A percentile compares a stretch with the other conserved stretches of the same genome.
Evolutionary conservation across 805 yeast species (phyloP).

Genomic region (Candida ascalaphidarum): DNA sequence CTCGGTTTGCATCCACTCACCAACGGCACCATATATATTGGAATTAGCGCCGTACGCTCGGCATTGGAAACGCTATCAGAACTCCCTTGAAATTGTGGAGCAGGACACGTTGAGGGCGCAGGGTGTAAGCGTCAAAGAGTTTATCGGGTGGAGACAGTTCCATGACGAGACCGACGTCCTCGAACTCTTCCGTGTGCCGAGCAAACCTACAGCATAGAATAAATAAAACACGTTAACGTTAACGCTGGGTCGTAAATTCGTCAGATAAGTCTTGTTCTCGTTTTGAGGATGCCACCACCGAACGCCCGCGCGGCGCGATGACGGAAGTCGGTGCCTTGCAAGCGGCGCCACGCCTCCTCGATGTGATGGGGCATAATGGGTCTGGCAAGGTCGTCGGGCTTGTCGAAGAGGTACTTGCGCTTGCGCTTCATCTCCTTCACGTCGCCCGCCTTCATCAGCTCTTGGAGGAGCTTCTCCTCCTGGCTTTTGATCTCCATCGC

Average conservation of each 20-base stretch:
- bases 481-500: constrained; percentile 73
- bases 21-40: constrained; percentile 14
- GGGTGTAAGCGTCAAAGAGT: constrained; percentile 14
- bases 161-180: constrained; percentile 10
- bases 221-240: neutral
- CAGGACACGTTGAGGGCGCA: constrained; percentile 5
- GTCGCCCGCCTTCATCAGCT: constrained; percentile 6
- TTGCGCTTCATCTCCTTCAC: constrained; percentile 15
- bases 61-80: constrained; percentile 26
- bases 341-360: constrained; percentile 80
- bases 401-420: constrained; percentile 65
- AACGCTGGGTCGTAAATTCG: neutral
- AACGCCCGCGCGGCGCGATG: constrained; percentile 63
- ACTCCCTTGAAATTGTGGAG: constrained; percentile 14
- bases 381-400: constrained; percentile 74
- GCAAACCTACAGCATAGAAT: too few relatives aligned
- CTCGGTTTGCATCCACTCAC: constrained; percentile 18
- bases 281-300: constrained; percentile 56
- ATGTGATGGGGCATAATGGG: constrained; percentile 78
- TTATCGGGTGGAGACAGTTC: constrained; percentile 27
- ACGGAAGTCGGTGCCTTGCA: constrained; percentile 51
- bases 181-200: too few relatives aligned
- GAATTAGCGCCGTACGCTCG: constrained; percentile 26
- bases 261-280: constrained; percentile 44
- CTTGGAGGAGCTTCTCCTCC: constrained; percentile 40